Evolutionary conservation across 768 basidiomycete species (phyloP), one percentile per base, ranked within the genome.

Genomic region (Coprinopsis strossmayeri): DNA sequence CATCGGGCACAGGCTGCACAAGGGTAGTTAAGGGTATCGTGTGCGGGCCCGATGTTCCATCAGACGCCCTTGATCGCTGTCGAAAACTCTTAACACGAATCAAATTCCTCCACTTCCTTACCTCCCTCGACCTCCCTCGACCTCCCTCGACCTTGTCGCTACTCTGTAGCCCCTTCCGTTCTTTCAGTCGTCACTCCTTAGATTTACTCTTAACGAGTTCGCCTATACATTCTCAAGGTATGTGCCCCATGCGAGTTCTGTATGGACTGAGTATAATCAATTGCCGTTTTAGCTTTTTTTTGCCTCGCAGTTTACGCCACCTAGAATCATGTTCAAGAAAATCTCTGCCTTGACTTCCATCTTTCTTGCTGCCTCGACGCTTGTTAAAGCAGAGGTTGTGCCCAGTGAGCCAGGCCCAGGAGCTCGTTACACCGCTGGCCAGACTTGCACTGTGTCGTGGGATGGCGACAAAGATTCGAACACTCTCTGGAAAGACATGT

Each of bases 401-500:
- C 89, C 90, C 34, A 72, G 59, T 44, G 71, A 63, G 21, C 87
- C 90, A 20, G 70, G 71, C 5, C 84, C 85, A 5, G 78, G 78
- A 34, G 66, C 73, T 35, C 57, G 73, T 21, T 86, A 74, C 69
- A 76, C 77, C 34, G 67, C 74, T 46, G 87, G 87, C 17, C 42
- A 62, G 9, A 58, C 66, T 2, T 91, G 88, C 58, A 55, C 60
- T 24, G 69, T 84, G 35, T 57, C 61, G 10, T 92, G 90, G 89
- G 58, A 58, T 0, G 72, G 68, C 5, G 87, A 89, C 58, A 49
- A 64, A 3, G 50, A 53, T 23, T 71, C 68, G 2, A 73, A 75
- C 12, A 79, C 80, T 18, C 54, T 52, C 13, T 92, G 90, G 90
- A 81, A 76, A 59, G 61, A 68, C 51, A 88, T 85, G 80, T 66